These are phyloP conservation scores for Populus hybrid DNA, from an alignment of 441 rosid genomes.

Conservation along the genomic window DNA sequence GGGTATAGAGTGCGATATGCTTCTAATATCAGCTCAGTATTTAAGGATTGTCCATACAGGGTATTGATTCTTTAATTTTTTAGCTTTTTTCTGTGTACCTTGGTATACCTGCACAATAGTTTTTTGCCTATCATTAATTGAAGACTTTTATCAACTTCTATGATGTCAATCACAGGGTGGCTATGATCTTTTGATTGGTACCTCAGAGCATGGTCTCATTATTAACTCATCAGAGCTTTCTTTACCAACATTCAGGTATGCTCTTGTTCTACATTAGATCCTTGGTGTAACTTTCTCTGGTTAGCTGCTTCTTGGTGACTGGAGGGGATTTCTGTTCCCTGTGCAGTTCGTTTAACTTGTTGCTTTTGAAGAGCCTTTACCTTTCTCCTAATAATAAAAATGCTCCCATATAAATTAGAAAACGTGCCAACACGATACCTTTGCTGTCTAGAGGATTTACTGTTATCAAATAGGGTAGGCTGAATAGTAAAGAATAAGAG, in stretches of 20 bases:
- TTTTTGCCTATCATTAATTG: constrained; percentile 5
- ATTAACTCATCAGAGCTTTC: constrained; percentile 65
- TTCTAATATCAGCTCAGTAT: constrained; percentile 64
- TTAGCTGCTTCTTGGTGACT: not conserved
- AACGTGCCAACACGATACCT: not conserved
- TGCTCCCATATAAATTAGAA: not conserved
- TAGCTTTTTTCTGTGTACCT: not conserved
- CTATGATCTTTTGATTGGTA: constrained; percentile 84
- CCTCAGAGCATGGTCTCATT: constrained; percentile 87
- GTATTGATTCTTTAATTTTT: constrained; percentile 28
- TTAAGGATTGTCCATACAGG: constrained; percentile 60
- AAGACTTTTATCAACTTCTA: constrained; percentile 18
- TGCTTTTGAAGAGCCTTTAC: not conserved
- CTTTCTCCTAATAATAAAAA: not conserved
- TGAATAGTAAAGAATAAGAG: not conserved
- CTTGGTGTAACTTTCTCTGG: not conserved
- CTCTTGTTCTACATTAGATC: constrained; percentile 15
- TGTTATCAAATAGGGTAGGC: not conserved
- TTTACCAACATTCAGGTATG: constrained; percentile 72
- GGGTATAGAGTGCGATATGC: constrained; percentile 97
- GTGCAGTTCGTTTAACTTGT: not conserved
- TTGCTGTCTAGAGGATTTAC: not conserved
- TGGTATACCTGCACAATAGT: not conserved
- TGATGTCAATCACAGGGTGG: constrained; percentile 63
- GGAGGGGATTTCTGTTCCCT: not conserved